Percentiles rank a stretch among this genome's conserved stretches.
Conservation (phyloP, 495 filamentous ascomycete genomes). For the Lichenothelia convexa region DNA sequence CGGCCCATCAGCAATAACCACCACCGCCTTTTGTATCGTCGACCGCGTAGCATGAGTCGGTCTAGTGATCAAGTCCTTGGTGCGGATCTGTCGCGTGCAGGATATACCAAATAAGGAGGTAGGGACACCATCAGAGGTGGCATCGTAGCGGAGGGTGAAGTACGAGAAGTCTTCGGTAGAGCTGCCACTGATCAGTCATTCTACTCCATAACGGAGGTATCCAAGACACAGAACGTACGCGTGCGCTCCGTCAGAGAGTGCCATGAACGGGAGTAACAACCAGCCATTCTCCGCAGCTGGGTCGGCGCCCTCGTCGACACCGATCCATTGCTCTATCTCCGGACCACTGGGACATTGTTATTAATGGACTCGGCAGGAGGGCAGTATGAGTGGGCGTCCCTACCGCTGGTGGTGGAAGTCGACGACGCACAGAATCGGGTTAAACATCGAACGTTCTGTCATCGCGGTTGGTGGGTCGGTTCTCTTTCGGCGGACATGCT, state of each 20-base stretch:
- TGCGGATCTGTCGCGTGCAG: constrained; percentile 79
- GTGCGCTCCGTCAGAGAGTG: constrained; percentile 90
- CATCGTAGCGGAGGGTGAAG: constrained; percentile 72
- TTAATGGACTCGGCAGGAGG: neutral
- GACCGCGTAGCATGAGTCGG: constrained; percentile 82
- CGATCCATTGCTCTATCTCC: constrained; percentile 85
- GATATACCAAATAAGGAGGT: constrained; percentile 92
- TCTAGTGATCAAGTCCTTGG: constrained; percentile 53
- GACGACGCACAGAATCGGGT: constrained; percentile 68
- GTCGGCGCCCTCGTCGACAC: constrained; percentile 55
- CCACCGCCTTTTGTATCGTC: constrained; percentile 96
- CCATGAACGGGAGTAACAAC: constrained; percentile 89
- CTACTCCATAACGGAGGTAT: neutral
- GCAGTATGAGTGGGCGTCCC: constrained; percentile 9
- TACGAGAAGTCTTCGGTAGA: constrained; percentile 93
- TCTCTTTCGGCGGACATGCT: too few species aligned
- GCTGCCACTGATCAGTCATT: constrained; percentile 22
- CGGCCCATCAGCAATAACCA: constrained; percentile 83
- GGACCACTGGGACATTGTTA: constrained; percentile 43
- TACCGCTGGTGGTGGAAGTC: constrained; percentile 91
- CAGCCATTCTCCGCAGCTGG: constrained; percentile 80
- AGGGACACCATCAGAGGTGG: constrained; percentile 33
- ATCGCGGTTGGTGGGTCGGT: neutral
- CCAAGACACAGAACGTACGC: constrained; percentile 36
- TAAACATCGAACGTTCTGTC: constrained; percentile 8